Evolutionary conservation across 1,139 yeast species (phyloP).

Genomic region (Kodamaea arcana): DNA sequence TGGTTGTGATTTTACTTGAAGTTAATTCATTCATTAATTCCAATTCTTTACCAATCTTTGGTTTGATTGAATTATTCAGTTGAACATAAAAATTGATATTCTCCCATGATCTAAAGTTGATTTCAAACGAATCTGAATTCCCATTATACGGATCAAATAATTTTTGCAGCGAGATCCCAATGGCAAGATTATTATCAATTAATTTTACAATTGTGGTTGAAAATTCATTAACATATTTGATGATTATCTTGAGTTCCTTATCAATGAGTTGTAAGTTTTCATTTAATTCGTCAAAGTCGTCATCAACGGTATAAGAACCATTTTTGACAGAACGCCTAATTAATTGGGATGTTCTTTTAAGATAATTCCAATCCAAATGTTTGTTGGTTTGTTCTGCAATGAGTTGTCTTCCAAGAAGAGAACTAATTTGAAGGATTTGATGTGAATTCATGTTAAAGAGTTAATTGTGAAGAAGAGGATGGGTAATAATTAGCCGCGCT

Average conservation of each 20-base stretch:
- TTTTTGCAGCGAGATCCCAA: conserved; percentile 17
- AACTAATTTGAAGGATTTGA: conserved; percentile 14
- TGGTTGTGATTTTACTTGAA: conserved; percentile 16
- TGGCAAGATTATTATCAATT: conserved; percentile 14
- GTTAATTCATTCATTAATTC: conserved; percentile 12
- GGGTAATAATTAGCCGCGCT: no score
- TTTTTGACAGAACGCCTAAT: conserved; percentile 27
- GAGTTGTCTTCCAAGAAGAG: conserved; percentile 14
- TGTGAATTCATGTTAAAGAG: conserved; percentile 16
- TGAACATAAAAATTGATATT: conserved; percentile 15
- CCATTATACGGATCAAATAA: conserved; percentile 27
- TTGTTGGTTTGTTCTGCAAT: conserved; percentile 15
- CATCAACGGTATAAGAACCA: conserved; percentile 32
- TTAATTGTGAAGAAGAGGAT: no score
- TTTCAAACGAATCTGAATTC: conserved; percentile 5
- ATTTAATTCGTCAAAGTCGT: conserved; percentile 30
- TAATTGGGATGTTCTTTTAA: conserved; percentile 29
- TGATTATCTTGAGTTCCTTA: conserved; percentile 16
- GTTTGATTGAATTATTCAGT: conserved; percentile 11
- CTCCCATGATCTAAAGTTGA: conserved; percentile 16
- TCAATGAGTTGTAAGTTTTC: conserved; percentile 17
- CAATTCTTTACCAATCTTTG: conserved; percentile 15
- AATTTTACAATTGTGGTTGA: conserved; percentile 11
- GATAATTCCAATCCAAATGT: conserved; percentile 22
- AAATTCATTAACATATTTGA: conserved; percentile 16